Conservation (phyloP, 1,284 basidiomycete genomes). For the Pholiota adiposa region DNA sequence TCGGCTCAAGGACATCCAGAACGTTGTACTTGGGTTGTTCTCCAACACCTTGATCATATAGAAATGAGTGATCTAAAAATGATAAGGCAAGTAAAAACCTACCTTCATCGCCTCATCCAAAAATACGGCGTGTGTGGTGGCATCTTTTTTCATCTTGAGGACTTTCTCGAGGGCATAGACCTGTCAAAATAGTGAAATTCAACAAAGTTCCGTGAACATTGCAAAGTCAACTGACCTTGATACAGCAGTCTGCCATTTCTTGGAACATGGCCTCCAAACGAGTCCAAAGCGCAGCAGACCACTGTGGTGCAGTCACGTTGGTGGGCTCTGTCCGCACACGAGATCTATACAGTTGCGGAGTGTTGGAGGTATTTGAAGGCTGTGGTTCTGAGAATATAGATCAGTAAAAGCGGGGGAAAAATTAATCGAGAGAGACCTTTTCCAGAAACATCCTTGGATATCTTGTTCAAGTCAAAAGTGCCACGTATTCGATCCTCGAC, state of each 20-base stretch:
- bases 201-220: background rate
- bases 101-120: conserved; percentile 93
- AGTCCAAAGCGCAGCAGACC: conserved; percentile 81
- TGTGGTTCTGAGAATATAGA: conserved; percentile 25
- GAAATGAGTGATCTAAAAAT: background rate
- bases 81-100: background rate
- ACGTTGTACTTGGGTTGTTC: conserved; percentile 87
- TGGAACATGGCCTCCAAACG: conserved; percentile 84
- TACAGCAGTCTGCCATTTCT: conserved; percentile 89
- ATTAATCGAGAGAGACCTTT: conserved; percentile 60
- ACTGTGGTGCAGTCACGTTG: conserved; percentile 80
- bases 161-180: conserved; percentile 96
- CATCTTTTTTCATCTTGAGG: conserved; percentile 85
- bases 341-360: conserved; percentile 68
- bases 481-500: conserved; percentile 81
- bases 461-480: conserved; percentile 85
- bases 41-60: conserved; percentile 68
- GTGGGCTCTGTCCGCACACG: conserved; percentile 87
- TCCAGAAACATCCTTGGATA: conserved; percentile 79
- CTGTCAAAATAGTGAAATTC: conserved; percentile 37
- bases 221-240: conserved; percentile 63
- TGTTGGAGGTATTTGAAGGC: conserved; percentile 35
- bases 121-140: conserved; percentile 77
- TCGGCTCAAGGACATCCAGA: conserved; percentile 86
- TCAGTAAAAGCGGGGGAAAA: background rate